Evolutionary conservation across 2,329 filamentous ascomycete genomes (phyloP), one percentile per base, ranked within the genome.

Genomic region (Hymenoscyphus fraxineus): DNA sequence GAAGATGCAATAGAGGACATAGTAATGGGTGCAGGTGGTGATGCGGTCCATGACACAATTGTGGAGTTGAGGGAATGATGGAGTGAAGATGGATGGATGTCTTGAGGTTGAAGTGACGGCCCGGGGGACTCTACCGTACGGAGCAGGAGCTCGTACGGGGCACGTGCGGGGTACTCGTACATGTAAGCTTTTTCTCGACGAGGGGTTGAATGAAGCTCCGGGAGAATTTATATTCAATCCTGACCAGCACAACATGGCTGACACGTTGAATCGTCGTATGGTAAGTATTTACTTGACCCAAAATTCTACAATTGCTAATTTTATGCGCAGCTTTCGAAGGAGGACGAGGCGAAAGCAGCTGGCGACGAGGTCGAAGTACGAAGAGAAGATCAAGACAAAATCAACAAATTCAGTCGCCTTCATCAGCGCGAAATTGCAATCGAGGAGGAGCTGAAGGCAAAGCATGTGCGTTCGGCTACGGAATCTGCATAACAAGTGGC

Each of bases 331-430:
- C 89, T 99, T 71, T 92, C 92, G 57, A 96, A 92, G 76, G 94
- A 97, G 77, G 94, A 98, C 73, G 95, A 99, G 79, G 89, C 82
- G 64, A 77, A 88, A 65, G 82, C 88, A 22, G 83, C 83, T 61
- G 85, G 86, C 67, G 90, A 95, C 70, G 95, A 99, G 76, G 89
- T 93, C 72, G 91, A 97, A 78, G 95, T 99, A 65, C 91, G 95
- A 66, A 90, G 93, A 74, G 93, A 98, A 77, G 95, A 99, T 77
- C 95, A 99, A 78, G 93, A 98, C 80, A 96, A 95, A 80, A 99
- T 99, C 86, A 99, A 99, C 80, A 89, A 88, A 69, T 99, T 99
- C 83, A 97, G 93, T 78, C 88, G 93, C 56, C 82, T 99, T 68
- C 95, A 99, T 77, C 92, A 96, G 76, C 89, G 91, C 60, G 91